Evolutionary conservation across 176 grass and related monocot species (phyloP).

Genomic region (Phoenix dactylifera): DNA sequence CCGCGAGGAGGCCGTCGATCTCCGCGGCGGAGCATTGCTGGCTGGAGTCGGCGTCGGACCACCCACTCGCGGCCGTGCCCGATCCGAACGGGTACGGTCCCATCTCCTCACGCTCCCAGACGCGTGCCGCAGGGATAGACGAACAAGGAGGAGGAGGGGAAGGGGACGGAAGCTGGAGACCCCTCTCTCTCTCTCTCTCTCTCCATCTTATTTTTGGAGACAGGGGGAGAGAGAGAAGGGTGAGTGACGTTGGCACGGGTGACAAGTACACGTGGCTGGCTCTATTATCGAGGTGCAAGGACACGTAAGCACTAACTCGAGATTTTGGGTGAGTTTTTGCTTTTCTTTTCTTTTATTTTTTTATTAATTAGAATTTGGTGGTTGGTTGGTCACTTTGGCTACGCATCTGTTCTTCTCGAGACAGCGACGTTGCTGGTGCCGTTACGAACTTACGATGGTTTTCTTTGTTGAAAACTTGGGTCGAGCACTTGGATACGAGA

Average conservation of each 20-base stretch:
- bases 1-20: constrained; percentile 3
- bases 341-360: too few relatives aligned
- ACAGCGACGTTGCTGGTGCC: too few relatives aligned
- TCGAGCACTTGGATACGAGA: too few relatives aligned
- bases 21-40: background rate
- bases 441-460: too few relatives aligned
- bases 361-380: too few relatives aligned
- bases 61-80: background rate
- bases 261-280: background rate
- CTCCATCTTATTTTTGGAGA: background rate
- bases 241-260: background rate
- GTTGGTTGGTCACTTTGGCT: too few relatives aligned
- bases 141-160: background rate
- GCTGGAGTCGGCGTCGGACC: background rate
- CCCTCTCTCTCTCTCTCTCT: background rate
- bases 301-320: background rate
- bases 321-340: too few relatives aligned
- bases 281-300: background rate
- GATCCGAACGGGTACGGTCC: background rate
- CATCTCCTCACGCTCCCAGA: background rate
- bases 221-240: background rate
- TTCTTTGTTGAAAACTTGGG: too few relatives aligned
- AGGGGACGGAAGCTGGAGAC: background rate
- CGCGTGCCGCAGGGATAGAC: too few relatives aligned
- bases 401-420: too few relatives aligned